These are phyloP conservation scores for Delonix regia DNA, from an alignment of 306 rosid genomes.

Conservation along the genomic window DNA sequence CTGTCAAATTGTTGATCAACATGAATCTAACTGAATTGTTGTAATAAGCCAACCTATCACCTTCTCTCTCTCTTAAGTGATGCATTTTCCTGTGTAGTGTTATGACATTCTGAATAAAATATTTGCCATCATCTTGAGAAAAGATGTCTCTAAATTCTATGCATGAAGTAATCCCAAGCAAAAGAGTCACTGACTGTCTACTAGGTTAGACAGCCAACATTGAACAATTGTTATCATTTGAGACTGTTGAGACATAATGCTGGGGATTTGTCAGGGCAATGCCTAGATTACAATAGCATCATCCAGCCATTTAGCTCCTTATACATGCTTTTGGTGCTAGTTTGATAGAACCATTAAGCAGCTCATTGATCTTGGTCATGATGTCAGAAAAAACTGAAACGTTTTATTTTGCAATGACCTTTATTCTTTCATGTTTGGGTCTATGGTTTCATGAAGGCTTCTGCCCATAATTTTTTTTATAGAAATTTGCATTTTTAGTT, in stretches of 20 bases:
- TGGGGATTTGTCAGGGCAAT: not conserved
- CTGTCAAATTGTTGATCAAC: constrained; percentile 11
- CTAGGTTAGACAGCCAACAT: not conserved
- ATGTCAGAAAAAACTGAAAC: constrained; percentile 2
- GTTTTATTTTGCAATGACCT: constrained; percentile 10
- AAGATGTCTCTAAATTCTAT: not conserved
- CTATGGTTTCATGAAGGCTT: not conserved
- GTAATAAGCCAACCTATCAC: not conserved
- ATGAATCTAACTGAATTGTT: constrained; percentile 14
- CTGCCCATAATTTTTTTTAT: not conserved
- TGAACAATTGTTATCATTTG: not conserved
- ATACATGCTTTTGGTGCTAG: constrained; percentile 14
- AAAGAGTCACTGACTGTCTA: not conserved
- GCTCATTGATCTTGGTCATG: not conserved
- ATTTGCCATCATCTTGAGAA: not conserved
- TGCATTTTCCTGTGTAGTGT: not conserved
- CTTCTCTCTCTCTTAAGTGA: not conserved
- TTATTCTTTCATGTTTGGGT: not conserved
- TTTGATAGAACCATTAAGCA: not conserved
- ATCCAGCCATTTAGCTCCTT: not conserved
- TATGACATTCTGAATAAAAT: not conserved
- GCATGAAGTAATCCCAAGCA: not conserved
- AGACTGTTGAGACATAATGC: not conserved
- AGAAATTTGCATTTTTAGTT: not conserved
- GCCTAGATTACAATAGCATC: not conserved